Conservation (phyloP, 805 yeast species). For the Ogataea wickerhamii region DNA sequence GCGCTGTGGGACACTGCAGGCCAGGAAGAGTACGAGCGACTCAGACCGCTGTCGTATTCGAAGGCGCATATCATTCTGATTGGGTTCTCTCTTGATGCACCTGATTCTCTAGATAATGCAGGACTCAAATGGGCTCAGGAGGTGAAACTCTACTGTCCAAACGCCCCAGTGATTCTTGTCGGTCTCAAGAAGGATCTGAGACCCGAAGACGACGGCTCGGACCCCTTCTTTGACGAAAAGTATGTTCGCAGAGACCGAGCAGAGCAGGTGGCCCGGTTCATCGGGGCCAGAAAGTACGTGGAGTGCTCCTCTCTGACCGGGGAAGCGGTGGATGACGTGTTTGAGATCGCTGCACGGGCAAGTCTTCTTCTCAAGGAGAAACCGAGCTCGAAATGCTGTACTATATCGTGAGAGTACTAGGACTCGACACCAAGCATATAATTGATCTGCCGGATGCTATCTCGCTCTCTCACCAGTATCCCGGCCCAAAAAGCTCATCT, state of each 20-base stretch:
- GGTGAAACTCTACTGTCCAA: conserved; percentile 75
- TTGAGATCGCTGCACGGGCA: conserved; percentile 86
- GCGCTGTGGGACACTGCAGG: conserved; percentile 98
- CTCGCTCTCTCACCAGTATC: too few species aligned
- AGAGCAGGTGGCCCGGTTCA: conserved; percentile 64
- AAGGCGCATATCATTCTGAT: conserved; percentile 83
- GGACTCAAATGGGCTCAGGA: conserved; percentile 84
- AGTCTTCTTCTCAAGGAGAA: conserved; percentile 58
- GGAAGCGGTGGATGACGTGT: conserved; percentile 91
- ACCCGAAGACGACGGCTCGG: conserved; percentile 33
- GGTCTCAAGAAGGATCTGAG: conserved; percentile 85
- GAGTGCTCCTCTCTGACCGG: conserved; percentile 93
- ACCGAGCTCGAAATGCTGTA: conserved; percentile 42
- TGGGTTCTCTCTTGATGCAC: conserved; percentile 81
- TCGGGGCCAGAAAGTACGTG: conserved; percentile 79
- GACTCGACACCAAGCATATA: too few species aligned
- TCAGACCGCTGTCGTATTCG: conserved; percentile 83
- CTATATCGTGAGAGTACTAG: conserved; percentile 31
- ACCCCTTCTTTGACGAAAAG: conserved; percentile 33
- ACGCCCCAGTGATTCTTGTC: conserved; percentile 70
- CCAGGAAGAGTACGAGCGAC: conserved; percentile 89
- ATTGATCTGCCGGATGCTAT: too few species aligned
- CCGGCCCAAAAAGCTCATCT: too few species aligned
- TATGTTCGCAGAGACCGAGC: conserved; percentile 59
- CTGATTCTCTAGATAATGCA: conserved; percentile 82